Evolutionary conservation across 768 basidiomycete genomes (phyloP), one percentile per base, ranked within the genome.

Genomic region (Suillus tomentosus): DNA sequence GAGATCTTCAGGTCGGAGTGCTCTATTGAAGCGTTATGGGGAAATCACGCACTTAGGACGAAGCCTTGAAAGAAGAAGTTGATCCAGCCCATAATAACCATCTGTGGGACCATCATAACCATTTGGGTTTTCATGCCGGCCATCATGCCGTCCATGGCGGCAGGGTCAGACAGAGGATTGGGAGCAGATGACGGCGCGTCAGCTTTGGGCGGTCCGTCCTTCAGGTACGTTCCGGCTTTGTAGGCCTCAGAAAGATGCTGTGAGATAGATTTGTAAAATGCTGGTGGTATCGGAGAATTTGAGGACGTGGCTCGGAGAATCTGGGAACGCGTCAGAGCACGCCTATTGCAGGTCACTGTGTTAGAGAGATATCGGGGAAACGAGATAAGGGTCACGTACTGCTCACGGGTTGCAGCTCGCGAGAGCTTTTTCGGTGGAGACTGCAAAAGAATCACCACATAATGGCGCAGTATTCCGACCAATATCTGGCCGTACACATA

Each of bases 11-110:
- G 67, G 53, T 54, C 39, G 34, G 37, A 31, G 19, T 58, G 9
- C 64, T 55, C 64, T 58, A 50, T 37, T 51, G 19, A 31, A 58
- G 48, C 34, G 24, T 50, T 55, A 60, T 42, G 31, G 61, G 61
- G 37, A 60, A 42, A 61, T 53, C 43, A 87, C 96, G 76, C 74
- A 99, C 96, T 98, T 64, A 98, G 84, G 64, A 99, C 92, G 74
- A 99, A 98, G 36, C 97, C 97, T 72, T 96, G 92, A 80, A 99
- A 99, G 87, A 99, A 99, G 77, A 96, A 95, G 77, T 95, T 98
- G 79, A 99, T 98, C 93, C 96, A 99, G 60, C 95, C 96, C 96
- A 99, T 99, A 69, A 99, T 94, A 65, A 97, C 84, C 91, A 98
- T 98, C 78, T 99, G 92, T 19, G 92, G 94, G 15, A 96, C 91